Evolutionary conservation across 345 rosid species (phyloP).

Genomic region (Camelina hispida): DNA sequence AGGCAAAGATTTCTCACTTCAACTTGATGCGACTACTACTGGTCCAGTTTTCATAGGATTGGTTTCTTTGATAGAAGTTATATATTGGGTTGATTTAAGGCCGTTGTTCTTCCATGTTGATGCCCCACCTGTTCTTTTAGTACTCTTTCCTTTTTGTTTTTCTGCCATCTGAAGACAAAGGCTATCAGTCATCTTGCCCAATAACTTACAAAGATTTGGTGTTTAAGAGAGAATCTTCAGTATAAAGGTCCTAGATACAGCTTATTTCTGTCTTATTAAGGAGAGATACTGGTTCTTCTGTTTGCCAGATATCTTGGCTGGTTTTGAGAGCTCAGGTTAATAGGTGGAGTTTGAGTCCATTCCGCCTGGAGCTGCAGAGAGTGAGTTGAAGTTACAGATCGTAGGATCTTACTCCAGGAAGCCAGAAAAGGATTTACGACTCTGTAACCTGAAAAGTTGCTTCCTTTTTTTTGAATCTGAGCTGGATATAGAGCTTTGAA

Average conservation of each 20-base stretch:
- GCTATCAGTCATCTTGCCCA: constrained; percentile 8
- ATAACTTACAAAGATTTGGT: background rate
- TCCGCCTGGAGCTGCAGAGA: constrained; percentile 3
- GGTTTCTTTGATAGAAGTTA: constrained; percentile 17
- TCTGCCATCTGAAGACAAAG: constrained; percentile 20
- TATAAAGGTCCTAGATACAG: constrained; percentile 17
- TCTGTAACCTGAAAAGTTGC: background rate
- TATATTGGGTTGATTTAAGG: constrained; percentile 32
- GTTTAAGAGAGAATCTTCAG: constrained; percentile 19
- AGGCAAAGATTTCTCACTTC: constrained; percentile 27
- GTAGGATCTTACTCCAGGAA: constrained; percentile 14
- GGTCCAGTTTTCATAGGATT: constrained; percentile 19
- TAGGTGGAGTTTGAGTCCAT: constrained; percentile 10
- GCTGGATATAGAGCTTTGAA: background rate
- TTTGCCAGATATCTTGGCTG: background rate
- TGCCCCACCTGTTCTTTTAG: constrained; percentile 36
- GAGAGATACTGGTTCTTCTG: background rate
- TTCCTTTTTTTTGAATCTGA: background rate
- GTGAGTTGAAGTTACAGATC: constrained; percentile 16
- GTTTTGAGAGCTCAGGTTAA: background rate
- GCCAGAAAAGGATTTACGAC: background rate
- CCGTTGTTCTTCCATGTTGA: constrained; percentile 32
- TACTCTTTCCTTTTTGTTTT: constrained; percentile 35
- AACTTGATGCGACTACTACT: constrained; percentile 35
- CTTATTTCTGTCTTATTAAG: constrained; percentile 31